phyloP scores from a whole-genome alignment of 192 early-diverging fungal genomes.

The Backusella liffmaniae region DNA sequence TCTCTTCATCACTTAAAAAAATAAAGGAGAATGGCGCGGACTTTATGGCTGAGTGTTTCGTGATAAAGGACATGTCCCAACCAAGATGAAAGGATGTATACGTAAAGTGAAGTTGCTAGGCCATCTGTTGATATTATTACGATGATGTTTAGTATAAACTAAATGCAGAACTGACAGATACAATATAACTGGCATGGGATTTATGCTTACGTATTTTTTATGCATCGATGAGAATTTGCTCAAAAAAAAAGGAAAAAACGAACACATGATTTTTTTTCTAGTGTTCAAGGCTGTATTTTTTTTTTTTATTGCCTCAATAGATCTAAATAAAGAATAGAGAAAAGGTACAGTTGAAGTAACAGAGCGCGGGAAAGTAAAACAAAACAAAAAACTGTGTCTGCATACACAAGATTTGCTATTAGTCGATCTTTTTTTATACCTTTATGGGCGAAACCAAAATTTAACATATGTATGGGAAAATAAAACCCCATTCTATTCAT shows the following conservation, averaged over 20 bases:
- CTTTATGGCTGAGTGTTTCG: background rate
- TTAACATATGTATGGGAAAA: slow-evolving; percentile 1
- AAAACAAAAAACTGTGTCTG: background rate
- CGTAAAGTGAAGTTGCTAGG: background rate
- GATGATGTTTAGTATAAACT: background rate
- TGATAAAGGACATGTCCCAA: background rate
- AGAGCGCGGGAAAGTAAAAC: background rate
- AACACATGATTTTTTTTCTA: background rate
- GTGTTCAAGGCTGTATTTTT: background rate
- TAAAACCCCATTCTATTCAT: background rate
- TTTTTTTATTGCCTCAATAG: background rate
- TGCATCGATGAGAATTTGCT: background rate
- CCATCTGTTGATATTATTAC: background rate
- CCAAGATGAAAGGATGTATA: background rate
- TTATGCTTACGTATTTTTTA: slow-evolving; percentile 2
- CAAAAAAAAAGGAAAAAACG: background rate
- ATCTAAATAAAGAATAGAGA: background rate
- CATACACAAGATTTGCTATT: background rate
- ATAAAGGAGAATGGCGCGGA: background rate
- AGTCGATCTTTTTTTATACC: background rate
- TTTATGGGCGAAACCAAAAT: background rate
- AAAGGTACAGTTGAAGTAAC: background rate
- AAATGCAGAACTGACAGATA: background rate
- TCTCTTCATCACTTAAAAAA: background rate
- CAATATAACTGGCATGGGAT: background rate